Base-by-base conservation (phyloP, 2,329 filamentous ascomycete species). In the Cytospora piceae region DNA sequence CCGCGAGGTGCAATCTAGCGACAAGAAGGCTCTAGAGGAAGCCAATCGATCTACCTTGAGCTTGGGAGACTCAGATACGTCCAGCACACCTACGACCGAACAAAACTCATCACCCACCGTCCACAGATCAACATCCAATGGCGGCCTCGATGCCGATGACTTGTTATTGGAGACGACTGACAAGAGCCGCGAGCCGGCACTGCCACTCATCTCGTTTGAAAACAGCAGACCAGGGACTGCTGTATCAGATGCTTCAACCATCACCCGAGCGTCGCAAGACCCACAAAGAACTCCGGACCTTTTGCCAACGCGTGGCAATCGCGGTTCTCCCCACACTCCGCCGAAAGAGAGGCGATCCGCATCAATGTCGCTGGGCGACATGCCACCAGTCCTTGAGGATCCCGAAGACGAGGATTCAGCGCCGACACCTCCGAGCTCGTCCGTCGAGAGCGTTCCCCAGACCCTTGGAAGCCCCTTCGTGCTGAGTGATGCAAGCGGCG, bases 291-390 rank as follows among this genome's bases (percentile, higher is more conserved):
- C 62, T 22, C 66, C 66, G 15, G 66, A 67, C 37, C 39, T 66
- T 2, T 15, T 58, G 14, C 63, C 66, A 31, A n/a, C 24, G 11
- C 59, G 57, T 17, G 39, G 29, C 32, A 66, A 8, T 14, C 55
- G 63, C 14, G 32, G 31, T 14, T 56, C 59, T 15, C 66, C 66
- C 11, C 66, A 63, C 53, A 67, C 66, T 12, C 66, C 66, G 63
- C 66, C 66, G 6, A 58, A 63, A 6, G 66, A 65, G 14, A 70
- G 70, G 6, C 74, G 78, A 63, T 77, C 78, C 22, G 71, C 74
- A 14, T 80, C 80, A 3, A 74, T 80, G 31, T 78, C 77, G 7
- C 81, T 82, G 53, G 79, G 78, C 57, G 81, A 81, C 49, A 79
- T 79, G 68, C 82, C 82, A n/a, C 76, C 81, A 15, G 75, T 83